Base-by-base conservation (phyloP, 2,329 filamentous ascomycete species). In the Diaporthe ilicicola region DNA sequence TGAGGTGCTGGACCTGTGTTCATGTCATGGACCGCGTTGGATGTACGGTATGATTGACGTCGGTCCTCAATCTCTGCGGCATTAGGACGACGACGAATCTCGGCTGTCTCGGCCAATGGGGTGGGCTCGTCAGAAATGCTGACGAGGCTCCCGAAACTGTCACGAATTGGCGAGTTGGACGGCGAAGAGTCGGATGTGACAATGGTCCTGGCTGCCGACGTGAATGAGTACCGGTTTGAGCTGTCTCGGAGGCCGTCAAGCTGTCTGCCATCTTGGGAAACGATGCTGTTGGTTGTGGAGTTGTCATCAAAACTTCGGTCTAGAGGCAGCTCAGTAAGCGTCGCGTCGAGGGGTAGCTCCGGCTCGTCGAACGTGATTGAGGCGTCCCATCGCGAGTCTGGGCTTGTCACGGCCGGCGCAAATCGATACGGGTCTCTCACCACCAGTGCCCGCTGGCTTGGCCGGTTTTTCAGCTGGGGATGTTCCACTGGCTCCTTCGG, bases 101-200 rank as follows among this genome's bases (percentile, higher is more conserved):
- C 84, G 17, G 39, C n/a, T 15, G 71, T 69, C 67, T 62, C 53
- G 68, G 70, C 22, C 17, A 75, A 54, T 44, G 68, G 70, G 62
- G 75, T 69, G 27, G 74, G 70, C 19, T 83, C 82, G 4, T 82
- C 80, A 9, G 69, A 69, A 19, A 64, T 61, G 37, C 71, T 73
- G 22, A 61, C 53, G n/a, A 80, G 76, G 69, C 79, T 82, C 19
- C 79, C 80, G 69, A 89, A 89, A 67, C 82, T 88, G 44, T 87
- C 86, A 15, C 84, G 81, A 1, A 84, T 84, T 0, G 90, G 89
- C 1, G 89, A 91, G 69, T 82, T 84, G 19, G 87, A 83, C 2
- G 88, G 87, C 0, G 89, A 91, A 0, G 89, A 90, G 37, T 86
- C 84, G 0, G 89, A 91, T 2, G 89, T 91, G 9, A 90, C 76